Percentiles rank a stretch among this genome's conserved stretches.
These are phyloP conservation scores for Moniliophthora roreri DNA, from an alignment of 1,284 basidiomycete genomes.

Conservation along the genomic window DNA sequence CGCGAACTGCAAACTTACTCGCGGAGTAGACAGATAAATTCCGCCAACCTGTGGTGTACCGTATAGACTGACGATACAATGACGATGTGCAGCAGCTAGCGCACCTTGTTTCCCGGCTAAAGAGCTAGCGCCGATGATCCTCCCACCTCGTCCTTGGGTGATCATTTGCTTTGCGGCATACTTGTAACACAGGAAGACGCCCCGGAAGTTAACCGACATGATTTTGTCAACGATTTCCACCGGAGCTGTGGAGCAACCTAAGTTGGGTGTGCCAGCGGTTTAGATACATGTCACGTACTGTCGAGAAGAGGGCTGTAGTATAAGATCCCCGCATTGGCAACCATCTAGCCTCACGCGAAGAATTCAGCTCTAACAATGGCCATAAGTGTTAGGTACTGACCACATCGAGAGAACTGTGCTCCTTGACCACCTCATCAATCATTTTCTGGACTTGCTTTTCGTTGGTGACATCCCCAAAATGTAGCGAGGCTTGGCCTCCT, in stretches of 20 bases:
- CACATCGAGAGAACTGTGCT: constrained; percentile 29
- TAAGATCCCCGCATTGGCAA: constrained; percentile 23
- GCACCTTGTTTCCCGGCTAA: constrained; percentile 30
- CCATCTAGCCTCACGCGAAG: constrained; percentile 23
- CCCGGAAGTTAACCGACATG: constrained; percentile 15
- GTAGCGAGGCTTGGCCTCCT: constrained; percentile 5
- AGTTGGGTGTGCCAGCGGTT: not conserved
- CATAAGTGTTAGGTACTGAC: constrained; percentile 13
- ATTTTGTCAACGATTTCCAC: constrained; percentile 16
- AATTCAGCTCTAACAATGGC: not conserved
- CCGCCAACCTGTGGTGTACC: not conserved
- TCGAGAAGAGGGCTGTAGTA: constrained; percentile 15
- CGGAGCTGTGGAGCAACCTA: constrained; percentile 10
- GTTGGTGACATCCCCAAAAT: constrained; percentile 25
- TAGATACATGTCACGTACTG: constrained; percentile 8
- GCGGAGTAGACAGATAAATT: not conserved
- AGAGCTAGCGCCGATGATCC: constrained; percentile 38
- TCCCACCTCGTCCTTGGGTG: constrained; percentile 31
- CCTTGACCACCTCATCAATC: constrained; percentile 20
- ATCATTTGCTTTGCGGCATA: constrained; percentile 29
- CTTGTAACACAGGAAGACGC: constrained; percentile 27
- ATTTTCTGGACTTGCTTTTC: constrained; percentile 27
- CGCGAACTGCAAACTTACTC: constrained; percentile 2
- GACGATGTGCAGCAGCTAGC: not conserved
- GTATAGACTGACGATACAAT: not conserved